These are phyloP conservation scores for Fonsecaea pedrosoi DNA, from an alignment of 2,329 filamentous ascomycete species.

Conservation along the genomic window DNA sequence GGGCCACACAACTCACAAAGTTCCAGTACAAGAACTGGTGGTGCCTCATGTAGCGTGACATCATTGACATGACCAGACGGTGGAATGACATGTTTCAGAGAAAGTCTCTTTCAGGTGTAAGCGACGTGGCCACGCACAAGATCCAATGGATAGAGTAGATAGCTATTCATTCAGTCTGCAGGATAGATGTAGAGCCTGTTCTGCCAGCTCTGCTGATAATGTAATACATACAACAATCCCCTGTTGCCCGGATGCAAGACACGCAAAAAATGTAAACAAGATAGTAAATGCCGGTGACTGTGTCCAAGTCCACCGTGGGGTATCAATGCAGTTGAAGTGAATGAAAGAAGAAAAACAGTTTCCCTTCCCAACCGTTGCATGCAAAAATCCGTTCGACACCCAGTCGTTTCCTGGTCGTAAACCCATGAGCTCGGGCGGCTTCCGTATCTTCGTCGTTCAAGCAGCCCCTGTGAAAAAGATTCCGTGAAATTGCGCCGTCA, in stretches of 20 bases:
- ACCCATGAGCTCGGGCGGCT: neutral
- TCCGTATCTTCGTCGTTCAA: neutral
- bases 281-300: neutral
- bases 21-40: no score
- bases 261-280: neutral
- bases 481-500: neutral
- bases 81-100: no score
- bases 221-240: conserved; percentile 4
- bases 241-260: neutral
- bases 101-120: no score
- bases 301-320: conserved; percentile 3
- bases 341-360: neutral
- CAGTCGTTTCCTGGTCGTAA: neutral
- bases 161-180: conserved; percentile 13
- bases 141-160: neutral
- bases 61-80: no score
- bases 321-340: neutral
- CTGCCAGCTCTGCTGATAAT: neutral
- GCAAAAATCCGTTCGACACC: neutral
- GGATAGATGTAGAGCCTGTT: neutral
- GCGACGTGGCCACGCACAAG: neutral
- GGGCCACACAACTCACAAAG: no score
- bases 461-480: neutral
- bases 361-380: neutral
- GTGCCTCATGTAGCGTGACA: no score